Conservation (phyloP, 768 basidiomycete species). For the Kwoniella dejecticola region DNA sequence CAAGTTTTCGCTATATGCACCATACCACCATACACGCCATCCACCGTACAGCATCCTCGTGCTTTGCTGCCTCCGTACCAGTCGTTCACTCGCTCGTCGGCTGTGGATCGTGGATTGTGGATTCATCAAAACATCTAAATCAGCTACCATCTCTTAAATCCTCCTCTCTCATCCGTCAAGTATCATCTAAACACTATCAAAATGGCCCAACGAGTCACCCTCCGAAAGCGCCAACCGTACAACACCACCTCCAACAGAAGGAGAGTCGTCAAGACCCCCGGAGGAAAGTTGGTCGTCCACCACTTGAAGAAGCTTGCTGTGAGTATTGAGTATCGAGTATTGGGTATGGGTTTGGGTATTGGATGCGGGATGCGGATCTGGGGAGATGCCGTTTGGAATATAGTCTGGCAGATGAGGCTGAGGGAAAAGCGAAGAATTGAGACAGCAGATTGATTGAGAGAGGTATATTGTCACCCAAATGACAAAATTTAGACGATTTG, state of each 20-base stretch:
- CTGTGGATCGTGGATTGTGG: neutral
- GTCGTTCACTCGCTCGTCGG: too few relatives aligned
- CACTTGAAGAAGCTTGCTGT: conserved; percentile 90
- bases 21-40: too few relatives aligned
- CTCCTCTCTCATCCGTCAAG: conserved; percentile 17
- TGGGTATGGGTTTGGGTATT: neutral
- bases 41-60: too few relatives aligned
- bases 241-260: conserved; percentile 97
- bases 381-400: neutral
- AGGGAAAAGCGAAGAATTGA: neutral
- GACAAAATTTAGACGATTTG: too few relatives aligned
- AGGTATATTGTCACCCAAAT: too few relatives aligned
- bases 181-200: conserved; percentile 21
- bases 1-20: too few relatives aligned
- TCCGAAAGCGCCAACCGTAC: conserved; percentile 94
- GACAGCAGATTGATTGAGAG: too few relatives aligned
- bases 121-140: conserved; percentile 1
- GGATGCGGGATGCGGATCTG: neutral
- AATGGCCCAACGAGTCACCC: conserved; percentile 99
- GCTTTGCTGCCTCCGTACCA: too few relatives aligned
- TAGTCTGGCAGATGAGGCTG: neutral
- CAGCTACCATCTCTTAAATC: neutral
- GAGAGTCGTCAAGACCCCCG: conserved; percentile 95
- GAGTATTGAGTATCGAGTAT: conserved; percentile 32
- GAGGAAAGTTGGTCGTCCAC: conserved; percentile 97